A percentile compares a stretch with the other conserved stretches of the same genome.
Evolutionary conservation across 306 rosid genomes (phyloP).

Genomic region (Senna tora): DNA sequence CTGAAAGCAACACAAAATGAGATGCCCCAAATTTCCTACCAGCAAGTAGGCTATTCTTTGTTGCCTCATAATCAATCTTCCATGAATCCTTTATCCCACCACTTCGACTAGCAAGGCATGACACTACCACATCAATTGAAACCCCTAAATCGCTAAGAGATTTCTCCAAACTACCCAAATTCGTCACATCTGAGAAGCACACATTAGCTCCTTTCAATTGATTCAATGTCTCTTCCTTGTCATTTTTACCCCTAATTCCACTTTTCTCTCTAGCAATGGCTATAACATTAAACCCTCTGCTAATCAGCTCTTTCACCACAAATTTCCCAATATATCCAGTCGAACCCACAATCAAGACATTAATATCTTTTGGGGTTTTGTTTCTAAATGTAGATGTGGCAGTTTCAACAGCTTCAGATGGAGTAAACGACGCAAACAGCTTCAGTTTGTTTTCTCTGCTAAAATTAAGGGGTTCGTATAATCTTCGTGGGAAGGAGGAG

Average conservation of each 20-base stretch:
- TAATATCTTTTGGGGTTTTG: constrained; percentile 74
- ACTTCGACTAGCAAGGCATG: constrained; percentile 90
- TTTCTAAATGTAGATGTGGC: constrained; percentile 57
- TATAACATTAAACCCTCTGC: constrained; percentile 78
- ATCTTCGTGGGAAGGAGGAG: constrained; percentile 36
- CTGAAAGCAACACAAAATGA: constrained; percentile 92
- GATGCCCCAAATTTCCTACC: constrained; percentile 84
- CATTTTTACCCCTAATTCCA: constrained; percentile 70
- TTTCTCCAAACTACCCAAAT: constrained; percentile 63
- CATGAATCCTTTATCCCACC: constrained; percentile 97
- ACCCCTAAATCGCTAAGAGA: constrained; percentile 54
- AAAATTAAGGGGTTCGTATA: constrained; percentile 42
- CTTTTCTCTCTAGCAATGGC: constrained; percentile 88
- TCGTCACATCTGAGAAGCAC: constrained; percentile 82
- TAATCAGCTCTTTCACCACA: constrained; percentile 79
- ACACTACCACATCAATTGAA: constrained; percentile 82
- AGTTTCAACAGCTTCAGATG: constrained; percentile 48
- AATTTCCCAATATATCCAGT: constrained; percentile 96
- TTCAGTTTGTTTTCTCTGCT: constrained; percentile 46
- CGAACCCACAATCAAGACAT: constrained; percentile 81
- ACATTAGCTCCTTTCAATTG: constrained; percentile 77
- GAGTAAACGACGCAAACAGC: constrained; percentile 54
- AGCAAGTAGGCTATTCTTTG: constrained; percentile 81
- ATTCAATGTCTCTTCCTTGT: constrained; percentile 59
- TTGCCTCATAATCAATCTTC: constrained; percentile 96